A percentile compares a stretch with the other conserved stretches of the same genome.
Evolutionary conservation across 805 yeast genomes (phyloP).

Genomic region (Hanseniaspora mollemarum): DNA sequence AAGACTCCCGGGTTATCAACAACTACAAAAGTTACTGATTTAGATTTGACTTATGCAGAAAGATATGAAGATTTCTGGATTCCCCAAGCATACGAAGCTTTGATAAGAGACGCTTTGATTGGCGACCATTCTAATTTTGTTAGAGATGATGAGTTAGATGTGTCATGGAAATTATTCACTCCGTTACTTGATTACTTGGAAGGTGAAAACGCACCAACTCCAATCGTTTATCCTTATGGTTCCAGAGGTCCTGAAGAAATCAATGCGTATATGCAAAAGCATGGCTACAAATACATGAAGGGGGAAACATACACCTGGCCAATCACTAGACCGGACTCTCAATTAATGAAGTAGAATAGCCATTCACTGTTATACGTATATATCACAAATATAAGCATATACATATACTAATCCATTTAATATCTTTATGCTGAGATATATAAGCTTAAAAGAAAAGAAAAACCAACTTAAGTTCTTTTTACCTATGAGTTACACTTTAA

Average conservation of each 20-base stretch:
- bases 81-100: conserved; percentile 95
- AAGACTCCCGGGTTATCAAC: conserved; percentile 87
- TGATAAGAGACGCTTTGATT: conserved; percentile 76
- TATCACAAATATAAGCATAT: not conserved
- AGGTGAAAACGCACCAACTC: conserved; percentile 53
- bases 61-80: conserved; percentile 84
- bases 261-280: conserved; percentile 47
- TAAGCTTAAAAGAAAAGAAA: no score
- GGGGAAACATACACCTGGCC: conserved; percentile 83
- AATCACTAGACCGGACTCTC: conserved; percentile 40
- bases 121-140: conserved; percentile 97
- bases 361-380: not conserved
- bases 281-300: conserved; percentile 61
- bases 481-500: conserved; percentile 20
- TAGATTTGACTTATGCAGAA: conserved; percentile 72
- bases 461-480: not conserved
- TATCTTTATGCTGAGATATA: no score
- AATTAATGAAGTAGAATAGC: no score
- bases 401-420: not conserved
- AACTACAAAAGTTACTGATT: conserved; percentile 72
- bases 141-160: conserved; percentile 92
- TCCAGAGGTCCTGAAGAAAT: conserved; percentile 74
- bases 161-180: conserved; percentile 86
- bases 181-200: conserved; percentile 78
- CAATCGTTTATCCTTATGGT: conserved; percentile 70